Evolutionary conservation across 1,284 basidiomycete genomes (phyloP), one percentile per base, ranked within the genome.

Genomic region (Gymnopus androsaceus): DNA sequence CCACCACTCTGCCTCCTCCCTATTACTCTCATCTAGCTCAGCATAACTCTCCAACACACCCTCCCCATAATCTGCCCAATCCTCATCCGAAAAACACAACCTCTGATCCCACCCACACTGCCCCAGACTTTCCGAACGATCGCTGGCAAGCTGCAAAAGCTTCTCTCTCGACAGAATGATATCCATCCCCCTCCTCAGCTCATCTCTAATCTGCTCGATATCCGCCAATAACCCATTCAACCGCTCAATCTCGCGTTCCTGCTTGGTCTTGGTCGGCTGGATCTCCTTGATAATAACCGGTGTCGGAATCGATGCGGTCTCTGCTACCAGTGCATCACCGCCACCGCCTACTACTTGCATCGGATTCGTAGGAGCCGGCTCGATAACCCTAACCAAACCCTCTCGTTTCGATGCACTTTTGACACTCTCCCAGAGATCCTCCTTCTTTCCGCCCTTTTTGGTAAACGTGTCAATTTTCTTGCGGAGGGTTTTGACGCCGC

Each of bases 51-150:
- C 85, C 62, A 87, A 63, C 27, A 87, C 84, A 17, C 77, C 79
- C 7, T 70, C 72, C 3, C 86, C 88, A 64, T 80, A 86, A 53
- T 85, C 85, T 23, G 72, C 76, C 74, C 84, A 88, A 66, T 91
- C 88, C 52, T 85, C 83, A 54, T 91, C 87, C 25, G 85, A 86
- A 67, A 88, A 85, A 58, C 88, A 88, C n/a, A 94, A 74, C 27
- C 91, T 77, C 63, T 85, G 84, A 68, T 94, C 92, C 85, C 92
- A 93, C 1, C 92, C 92, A 70, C 92, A 94, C 60, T 83, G 80
- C 9, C 79, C 80, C 19, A 82, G 67, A 15, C 71, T 70, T 53
- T 83, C 82, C 9, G 86, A 81, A 23, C 87, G 77, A 41, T 81
- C 81, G 7, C 73, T 76, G 7, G 89, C 89, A 31, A 89, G 75